A percentile compares a stretch with the other conserved stretches of the same genome.
Conservation (phyloP, 192 early-diverging fungal species). For the Dimargaris cristalligena region DNA sequence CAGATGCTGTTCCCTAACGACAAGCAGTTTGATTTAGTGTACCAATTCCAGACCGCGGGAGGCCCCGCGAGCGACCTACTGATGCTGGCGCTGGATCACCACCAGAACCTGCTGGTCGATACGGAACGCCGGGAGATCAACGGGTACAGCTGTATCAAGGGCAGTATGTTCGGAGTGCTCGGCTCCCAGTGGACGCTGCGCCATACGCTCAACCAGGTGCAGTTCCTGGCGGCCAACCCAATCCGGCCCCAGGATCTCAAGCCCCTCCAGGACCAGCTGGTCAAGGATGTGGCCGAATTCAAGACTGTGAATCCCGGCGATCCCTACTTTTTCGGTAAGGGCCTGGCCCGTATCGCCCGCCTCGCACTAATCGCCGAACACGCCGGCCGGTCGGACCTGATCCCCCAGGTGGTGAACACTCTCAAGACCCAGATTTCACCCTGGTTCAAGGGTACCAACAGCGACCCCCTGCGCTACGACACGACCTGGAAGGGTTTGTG, state of each 20-base stretch:
- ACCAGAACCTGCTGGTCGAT: slow-evolving; percentile 19
- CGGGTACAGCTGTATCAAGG: slow-evolving; percentile 32
- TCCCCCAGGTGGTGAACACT: slow-evolving; percentile 4
- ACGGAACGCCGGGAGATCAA: slow-evolving; percentile 12
- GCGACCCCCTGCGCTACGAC: slow-evolving; percentile 28
- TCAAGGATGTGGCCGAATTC: slow-evolving; percentile 16
- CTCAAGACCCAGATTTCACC: slow-evolving; percentile 16
- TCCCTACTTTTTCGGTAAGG: slow-evolving; percentile 37
- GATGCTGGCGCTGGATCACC: slow-evolving; percentile 29
- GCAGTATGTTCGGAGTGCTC: slow-evolving; percentile 25
- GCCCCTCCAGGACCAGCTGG: slow-evolving; percentile 20
- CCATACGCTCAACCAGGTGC: slow-evolving; percentile 19
- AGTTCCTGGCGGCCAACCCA: slow-evolving; percentile 17
- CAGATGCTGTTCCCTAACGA: background rate
- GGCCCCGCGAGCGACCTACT: slow-evolving; percentile 20
- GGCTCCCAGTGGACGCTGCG: slow-evolving; percentile 28
- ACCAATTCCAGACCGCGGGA: slow-evolving; percentile 24
- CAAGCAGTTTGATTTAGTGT: slow-evolving; percentile 15
- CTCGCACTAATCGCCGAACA: slow-evolving; percentile 31
- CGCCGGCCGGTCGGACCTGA: slow-evolving; percentile 17
- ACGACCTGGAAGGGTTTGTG: slow-evolving; percentile 30
- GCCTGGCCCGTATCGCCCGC: slow-evolving; percentile 26
- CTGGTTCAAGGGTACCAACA: slow-evolving; percentile 23
- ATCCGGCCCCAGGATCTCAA: slow-evolving; percentile 15
- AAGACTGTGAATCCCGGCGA: slow-evolving; percentile 20